Evolutionary conservation across 1,284 basidiomycete species (phyloP).

Genomic region (Inonotus obliquus): DNA sequence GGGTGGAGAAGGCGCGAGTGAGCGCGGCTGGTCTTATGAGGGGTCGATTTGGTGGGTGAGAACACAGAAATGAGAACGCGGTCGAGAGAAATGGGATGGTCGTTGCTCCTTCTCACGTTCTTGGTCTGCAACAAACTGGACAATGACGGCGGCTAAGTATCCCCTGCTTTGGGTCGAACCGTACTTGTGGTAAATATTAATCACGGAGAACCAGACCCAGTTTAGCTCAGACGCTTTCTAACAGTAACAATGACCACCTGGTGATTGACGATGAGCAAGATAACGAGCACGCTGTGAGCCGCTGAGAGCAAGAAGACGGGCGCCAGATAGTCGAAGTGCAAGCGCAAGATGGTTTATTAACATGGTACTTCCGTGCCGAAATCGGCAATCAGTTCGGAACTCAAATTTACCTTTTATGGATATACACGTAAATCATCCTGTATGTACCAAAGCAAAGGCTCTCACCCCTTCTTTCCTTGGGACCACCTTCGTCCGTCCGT

Average conservation of each 20-base stretch:
- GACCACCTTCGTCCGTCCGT: too few relatives aligned
- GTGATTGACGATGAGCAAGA: not conserved
- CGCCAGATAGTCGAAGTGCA: not conserved
- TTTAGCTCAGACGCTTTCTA: not conserved
- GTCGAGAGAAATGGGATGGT: not conserved
- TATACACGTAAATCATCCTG: not conserved
- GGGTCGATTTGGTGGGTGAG: conserved; percentile 2
- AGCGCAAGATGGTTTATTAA: not conserved
- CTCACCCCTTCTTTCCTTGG: too few relatives aligned
- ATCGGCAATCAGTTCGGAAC: not conserved
- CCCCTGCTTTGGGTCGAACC: not conserved
- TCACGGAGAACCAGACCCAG: not conserved
- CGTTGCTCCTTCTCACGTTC: conserved; percentile 15
- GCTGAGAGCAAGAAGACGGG: not conserved
- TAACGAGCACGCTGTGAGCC: not conserved
- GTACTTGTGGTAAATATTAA: not conserved
- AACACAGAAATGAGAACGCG: not conserved
- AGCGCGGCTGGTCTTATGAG: conserved; percentile 3
- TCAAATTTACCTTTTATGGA: not conserved
- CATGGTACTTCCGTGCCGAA: not conserved
- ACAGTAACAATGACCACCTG: not conserved
- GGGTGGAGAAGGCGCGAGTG: not conserved
- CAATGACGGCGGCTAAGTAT: not conserved
- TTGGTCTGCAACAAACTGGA: not conserved
- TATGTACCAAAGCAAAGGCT: too few relatives aligned